These are phyloP conservation scores for Aurinia saxatilis DNA, from an alignment of 345 rosid genomes.

Conservation along the genomic window DNA sequence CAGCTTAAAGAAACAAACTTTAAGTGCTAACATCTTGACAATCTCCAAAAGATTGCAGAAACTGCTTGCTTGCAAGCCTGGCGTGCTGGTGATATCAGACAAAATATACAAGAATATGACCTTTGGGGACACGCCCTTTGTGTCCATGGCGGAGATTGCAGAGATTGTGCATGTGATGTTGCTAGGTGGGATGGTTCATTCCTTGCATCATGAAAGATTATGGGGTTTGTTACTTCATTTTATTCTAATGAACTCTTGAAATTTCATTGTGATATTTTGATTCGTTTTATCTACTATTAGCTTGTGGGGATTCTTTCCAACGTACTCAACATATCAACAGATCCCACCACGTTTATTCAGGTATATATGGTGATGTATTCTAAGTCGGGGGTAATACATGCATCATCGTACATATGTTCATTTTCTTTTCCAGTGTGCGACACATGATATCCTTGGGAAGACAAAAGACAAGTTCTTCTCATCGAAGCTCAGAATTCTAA, in stretches of 20 bases:
- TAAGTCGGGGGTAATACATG: too few relatives aligned
- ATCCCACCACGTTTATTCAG: constrained; percentile 49
- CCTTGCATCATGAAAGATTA: constrained; percentile 33
- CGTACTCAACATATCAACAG: constrained; percentile 22
- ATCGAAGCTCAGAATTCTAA: constrained; percentile 2
- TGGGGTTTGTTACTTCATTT: constrained; percentile 23
- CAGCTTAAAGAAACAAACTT: too few relatives aligned
- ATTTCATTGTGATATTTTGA: neutral
- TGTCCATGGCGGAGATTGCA: constrained; percentile 43
- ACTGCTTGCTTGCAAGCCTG: constrained; percentile 44
- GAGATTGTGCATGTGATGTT: constrained; percentile 43
- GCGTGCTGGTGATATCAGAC: constrained; percentile 45
- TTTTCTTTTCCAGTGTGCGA: constrained; percentile 11
- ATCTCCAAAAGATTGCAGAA: constrained; percentile 52
- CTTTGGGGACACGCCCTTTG: constrained; percentile 44
- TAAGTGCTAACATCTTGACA: too few relatives aligned
- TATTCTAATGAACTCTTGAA: too few relatives aligned
- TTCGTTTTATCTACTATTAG: neutral
- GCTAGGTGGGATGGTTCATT: constrained; percentile 45
- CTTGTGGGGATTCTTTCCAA: constrained; percentile 2
- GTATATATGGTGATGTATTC: constrained; percentile 23
- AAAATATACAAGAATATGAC: constrained; percentile 39
- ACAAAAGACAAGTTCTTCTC: constrained; percentile 38
- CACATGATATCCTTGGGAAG: constrained; percentile 34
- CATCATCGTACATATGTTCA: too few relatives aligned